phyloP scores from a whole-genome alignment of 2,329 filamentous ascomycete species.

The Cladosporium sp. region DNA sequence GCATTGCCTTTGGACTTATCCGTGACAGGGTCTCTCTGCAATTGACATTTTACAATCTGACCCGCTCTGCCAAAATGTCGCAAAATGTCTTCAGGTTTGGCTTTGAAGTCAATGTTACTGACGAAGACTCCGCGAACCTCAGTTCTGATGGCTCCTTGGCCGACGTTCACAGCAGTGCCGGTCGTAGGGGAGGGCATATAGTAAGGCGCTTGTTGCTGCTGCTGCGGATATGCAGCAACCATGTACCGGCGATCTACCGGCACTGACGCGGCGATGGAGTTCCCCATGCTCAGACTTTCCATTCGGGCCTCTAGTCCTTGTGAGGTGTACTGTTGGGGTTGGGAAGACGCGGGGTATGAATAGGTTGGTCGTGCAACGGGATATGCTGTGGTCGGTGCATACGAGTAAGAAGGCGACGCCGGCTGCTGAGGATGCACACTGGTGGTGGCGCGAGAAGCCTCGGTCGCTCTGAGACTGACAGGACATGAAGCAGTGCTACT shows the following conservation, averaged over 20 bases:
- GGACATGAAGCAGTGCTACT: background rate
- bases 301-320: slow-evolving; percentile 4
- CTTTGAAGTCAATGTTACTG: slow-evolving; percentile 25
- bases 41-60: slow-evolving; percentile 20
- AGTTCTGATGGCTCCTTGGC: slow-evolving; percentile 21
- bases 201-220: slow-evolving; percentile 2
- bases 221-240: background rate
- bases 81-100: slow-evolving; percentile 23
- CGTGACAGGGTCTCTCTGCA: slow-evolving; percentile 19
- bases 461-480: background rate
- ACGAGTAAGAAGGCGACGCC: background rate
- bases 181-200: slow-evolving; percentile 19
- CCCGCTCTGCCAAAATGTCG: slow-evolving; percentile 25
- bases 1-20: slow-evolving; percentile 27
- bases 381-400: background rate
- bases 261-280: background rate
- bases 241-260: background rate
- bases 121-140: slow-evolving; percentile 29
- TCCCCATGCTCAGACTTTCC: background rate
- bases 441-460: background rate
- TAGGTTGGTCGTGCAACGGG: too few species aligned
- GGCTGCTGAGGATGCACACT: background rate
- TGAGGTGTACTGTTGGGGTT: background rate
- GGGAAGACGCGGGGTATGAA: too few species aligned
- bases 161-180: slow-evolving; percentile 25